Evolutionary conservation across 495 filamentous ascomycete genomes (phyloP), one percentile per base, ranked within the genome.

Genomic region (Penicillium cosmopolitanum): DNA sequence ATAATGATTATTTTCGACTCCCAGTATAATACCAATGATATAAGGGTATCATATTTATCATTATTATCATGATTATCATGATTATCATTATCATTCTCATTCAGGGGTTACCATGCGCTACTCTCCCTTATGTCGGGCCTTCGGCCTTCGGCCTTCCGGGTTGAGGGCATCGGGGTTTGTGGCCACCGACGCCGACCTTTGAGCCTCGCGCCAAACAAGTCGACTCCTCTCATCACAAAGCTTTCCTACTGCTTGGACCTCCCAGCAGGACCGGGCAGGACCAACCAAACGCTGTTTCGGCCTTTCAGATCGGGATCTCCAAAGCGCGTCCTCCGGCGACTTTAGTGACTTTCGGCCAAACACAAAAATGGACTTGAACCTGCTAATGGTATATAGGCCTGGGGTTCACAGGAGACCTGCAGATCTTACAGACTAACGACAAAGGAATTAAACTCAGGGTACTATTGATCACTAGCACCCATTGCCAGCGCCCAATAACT

Each of bases 351-450:
- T 46, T 46, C 15, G 42, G 42, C 16, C 42, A 15, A n/a, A n/a
- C 12, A 7, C 36, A 4, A 38, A 12, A 13, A 38, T 13, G 36
- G 4, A 38, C 28, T 9, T 31, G 10, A 38, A 12, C 36, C 11
- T 46, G 16, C n/a, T 19, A 19, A 46, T 46, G 42, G n/a, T 46
- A 46, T 46, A 46, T 46, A 46, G 42, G n/a, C n/a, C n/a, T n/a
- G n/a, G n/a, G n/a, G 15, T 3, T 46, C 1, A 10, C 18, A 1
- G 23, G 9, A n/a, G 36, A 13, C 42, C 15, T 46, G 9, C 42
- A 19, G 42, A 38, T 46, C 13, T 21, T 46, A 11, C 42, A 16
- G 42, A 46, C n/a, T 21, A 46, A 16, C 42, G 12, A 10, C n/a
- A 12, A 46, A 16, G 1, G 18, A 46, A 31, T 9, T 31, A 6